Conservation (phyloP, 116 monocot species). For the Phalaenopsis hybrid region DNA sequence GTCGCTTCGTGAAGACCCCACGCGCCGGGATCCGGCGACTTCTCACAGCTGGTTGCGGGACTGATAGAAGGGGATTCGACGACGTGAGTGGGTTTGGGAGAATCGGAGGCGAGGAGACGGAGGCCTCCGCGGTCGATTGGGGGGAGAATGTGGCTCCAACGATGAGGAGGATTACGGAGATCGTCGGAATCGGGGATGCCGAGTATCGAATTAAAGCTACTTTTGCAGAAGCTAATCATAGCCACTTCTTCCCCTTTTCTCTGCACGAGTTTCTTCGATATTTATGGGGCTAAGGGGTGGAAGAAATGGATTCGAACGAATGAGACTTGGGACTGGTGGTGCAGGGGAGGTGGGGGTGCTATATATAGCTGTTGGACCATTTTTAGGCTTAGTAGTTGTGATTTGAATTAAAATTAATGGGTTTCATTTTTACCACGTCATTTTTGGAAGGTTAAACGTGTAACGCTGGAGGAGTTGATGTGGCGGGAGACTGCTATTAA, state of each 20-base stretch:
- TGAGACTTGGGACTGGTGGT: neutral
- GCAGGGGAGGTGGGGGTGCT: neutral
- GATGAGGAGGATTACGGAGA: neutral
- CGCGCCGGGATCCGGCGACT: slow-evolving; percentile 15
- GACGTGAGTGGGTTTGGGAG: slow-evolving; percentile 11
- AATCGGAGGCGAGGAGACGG: slow-evolving; percentile 15
- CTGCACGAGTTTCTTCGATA: neutral
- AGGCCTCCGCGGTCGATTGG: slow-evolving; percentile 16
- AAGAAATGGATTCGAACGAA: neutral
- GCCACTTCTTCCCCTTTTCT: neutral
- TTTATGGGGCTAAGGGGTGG: neutral
- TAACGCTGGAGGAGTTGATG: no score
- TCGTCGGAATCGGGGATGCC: slow-evolving; percentile 13
- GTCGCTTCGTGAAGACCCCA: slow-evolving; percentile 26
- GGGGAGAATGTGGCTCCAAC: slow-evolving; percentile 5
- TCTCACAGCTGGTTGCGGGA: neutral
- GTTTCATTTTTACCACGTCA: no score
- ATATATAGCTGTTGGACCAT: neutral
- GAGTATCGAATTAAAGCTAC: slow-evolving; percentile 23
- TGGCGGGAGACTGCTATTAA: no score
- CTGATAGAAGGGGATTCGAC: slow-evolving; percentile 16
- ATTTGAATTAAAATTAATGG: no score
- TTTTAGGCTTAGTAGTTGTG: neutral
- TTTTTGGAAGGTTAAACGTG: no score
- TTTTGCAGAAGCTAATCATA: slow-evolving; percentile 30